A percentile compares a stretch with the other conserved stretches of the same genome.
Evolutionary conservation across 192 early-diverging fungal genomes (phyloP).

Genomic region (Dissophora ornata): DNA sequence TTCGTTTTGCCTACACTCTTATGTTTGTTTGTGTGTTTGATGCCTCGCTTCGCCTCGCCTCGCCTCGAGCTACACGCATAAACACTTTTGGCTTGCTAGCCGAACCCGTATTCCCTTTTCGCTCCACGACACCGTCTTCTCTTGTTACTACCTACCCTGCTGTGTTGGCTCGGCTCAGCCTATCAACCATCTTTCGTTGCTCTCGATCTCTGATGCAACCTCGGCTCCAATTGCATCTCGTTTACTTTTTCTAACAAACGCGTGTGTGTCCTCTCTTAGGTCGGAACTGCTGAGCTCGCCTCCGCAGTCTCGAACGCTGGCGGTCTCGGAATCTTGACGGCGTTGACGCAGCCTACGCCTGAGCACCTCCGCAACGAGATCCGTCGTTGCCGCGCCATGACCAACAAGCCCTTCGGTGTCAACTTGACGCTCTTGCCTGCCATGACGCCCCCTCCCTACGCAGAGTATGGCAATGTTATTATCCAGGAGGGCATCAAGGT

Average conservation of each 20-base stretch:
- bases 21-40: background rate
- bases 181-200: too few relatives aligned
- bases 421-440: constrained; percentile 84
- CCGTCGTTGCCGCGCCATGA: constrained; percentile 77
- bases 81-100: background rate
- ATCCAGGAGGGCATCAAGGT: constrained; percentile 83
- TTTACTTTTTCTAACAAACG: too few relatives aligned
- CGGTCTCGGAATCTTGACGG: constrained; percentile 78
- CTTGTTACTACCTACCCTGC: too few relatives aligned
- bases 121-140: background rate
- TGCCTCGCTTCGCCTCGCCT: background rate
- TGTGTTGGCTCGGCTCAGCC: too few relatives aligned
- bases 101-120: background rate
- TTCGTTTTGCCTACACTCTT: background rate
- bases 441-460: constrained; percentile 86
- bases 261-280: too few relatives aligned
- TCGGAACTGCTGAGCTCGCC: constrained; percentile 63
- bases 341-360: constrained; percentile 83
- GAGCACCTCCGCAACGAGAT: constrained; percentile 79
- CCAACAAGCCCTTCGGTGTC: constrained; percentile 84
- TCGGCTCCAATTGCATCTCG: too few relatives aligned
- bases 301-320: constrained; percentile 86
- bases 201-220: too few relatives aligned
- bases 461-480: constrained; percentile 76
- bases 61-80: background rate